phyloP scores from a whole-genome alignment of 2,329 filamentous ascomycete species.

The Fusarium piperis region DNA sequence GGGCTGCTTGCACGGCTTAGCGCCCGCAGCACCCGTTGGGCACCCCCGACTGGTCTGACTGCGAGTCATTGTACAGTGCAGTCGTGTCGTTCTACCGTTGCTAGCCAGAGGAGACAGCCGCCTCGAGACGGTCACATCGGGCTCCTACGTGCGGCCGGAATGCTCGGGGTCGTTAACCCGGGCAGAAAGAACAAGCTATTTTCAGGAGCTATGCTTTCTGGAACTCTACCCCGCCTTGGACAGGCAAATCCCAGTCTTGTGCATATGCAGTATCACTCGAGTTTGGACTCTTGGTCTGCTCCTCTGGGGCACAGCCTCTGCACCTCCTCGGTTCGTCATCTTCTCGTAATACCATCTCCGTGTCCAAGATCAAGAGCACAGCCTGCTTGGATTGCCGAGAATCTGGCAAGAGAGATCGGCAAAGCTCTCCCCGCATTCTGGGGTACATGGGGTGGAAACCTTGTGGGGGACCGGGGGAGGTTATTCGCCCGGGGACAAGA shows the following conservation, averaged over 20 bases:
- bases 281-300: neutral
- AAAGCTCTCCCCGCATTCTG: slow-evolving; percentile 33
- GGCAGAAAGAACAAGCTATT: neutral
- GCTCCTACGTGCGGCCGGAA: neutral
- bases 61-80: neutral
- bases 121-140: neutral
- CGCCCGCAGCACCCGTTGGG: neutral
- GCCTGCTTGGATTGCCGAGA: slow-evolving; percentile 15
- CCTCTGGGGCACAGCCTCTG: neutral
- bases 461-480: neutral
- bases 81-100: neutral
- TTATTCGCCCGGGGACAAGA: slow-evolving; percentile 27
- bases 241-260: neutral
- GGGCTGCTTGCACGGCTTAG: neutral
- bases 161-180: neutral
- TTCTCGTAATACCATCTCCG: slow-evolving; percentile 17
- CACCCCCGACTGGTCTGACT: neutral
- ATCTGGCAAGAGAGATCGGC: slow-evolving; percentile 10
- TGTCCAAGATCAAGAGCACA: neutral
- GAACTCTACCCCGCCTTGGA: neutral
- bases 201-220: neutral
- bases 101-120: neutral
- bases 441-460: slow-evolving; percentile 23
- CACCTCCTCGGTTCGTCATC: slow-evolving; percentile 15
- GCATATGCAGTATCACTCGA: neutral